phyloP scores from a whole-genome alignment of 495 filamentous ascomycete species.

The Penicillium cosmopolitanum region DNA sequence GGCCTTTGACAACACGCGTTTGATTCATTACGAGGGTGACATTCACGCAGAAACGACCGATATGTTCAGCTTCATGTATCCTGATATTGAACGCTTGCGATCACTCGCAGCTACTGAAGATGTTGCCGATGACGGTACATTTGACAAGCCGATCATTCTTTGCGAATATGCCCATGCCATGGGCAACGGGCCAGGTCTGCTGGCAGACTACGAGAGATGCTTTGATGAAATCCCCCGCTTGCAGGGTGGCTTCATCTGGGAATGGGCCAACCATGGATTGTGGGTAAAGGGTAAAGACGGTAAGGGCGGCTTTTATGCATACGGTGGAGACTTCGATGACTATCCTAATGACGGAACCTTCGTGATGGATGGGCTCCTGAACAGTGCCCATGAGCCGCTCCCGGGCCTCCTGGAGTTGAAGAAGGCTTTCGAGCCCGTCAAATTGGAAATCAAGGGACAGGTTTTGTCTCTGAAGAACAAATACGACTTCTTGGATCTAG shows the following conservation, averaged over 20 bases:
- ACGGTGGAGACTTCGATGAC: slow-evolving; percentile 71
- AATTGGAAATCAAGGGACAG: neutral
- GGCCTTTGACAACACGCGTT: slow-evolving; percentile 55
- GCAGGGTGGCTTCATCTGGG: slow-evolving; percentile 74
- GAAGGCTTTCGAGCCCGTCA: slow-evolving; percentile 62
- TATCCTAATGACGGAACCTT: slow-evolving; percentile 66
- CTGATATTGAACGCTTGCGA: slow-evolving; percentile 52
- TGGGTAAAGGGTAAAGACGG: slow-evolving; percentile 26
- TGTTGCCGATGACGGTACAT: slow-evolving; percentile 42
- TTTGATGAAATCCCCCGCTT: slow-evolving; percentile 60
- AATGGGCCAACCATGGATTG: slow-evolving; percentile 74
- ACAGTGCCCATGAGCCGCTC: slow-evolving; percentile 59
- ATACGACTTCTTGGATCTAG: slow-evolving; percentile 56
- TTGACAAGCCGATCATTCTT: slow-evolving; percentile 61
- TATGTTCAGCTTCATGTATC: slow-evolving; percentile 71
- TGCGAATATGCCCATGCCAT: slow-evolving; percentile 74
- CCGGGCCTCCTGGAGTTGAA: slow-evolving; percentile 64
- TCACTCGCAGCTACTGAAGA: slow-evolving; percentile 26
- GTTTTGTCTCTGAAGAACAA: slow-evolving; percentile 46
- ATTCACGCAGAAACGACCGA: slow-evolving; percentile 60
- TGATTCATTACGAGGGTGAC: slow-evolving; percentile 70
- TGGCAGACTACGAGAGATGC: slow-evolving; percentile 65
- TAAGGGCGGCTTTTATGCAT: slow-evolving; percentile 50
- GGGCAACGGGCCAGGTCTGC: slow-evolving; percentile 71
- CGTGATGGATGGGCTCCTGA: slow-evolving; percentile 67